Conservation (phyloP, 768 basidiomycete species). For the Termitomyces sp. region DNA sequence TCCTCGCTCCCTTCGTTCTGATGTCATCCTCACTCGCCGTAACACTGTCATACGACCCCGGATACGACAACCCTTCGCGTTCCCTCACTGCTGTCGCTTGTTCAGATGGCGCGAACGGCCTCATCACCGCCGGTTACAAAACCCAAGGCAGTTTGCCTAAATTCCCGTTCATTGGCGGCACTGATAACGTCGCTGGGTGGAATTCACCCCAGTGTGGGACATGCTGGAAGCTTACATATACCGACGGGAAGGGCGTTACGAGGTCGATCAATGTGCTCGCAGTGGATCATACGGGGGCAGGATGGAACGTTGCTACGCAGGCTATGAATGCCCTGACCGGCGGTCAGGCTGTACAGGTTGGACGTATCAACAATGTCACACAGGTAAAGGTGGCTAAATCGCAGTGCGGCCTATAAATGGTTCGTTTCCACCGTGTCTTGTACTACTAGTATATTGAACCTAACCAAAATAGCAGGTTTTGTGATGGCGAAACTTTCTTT, state of each 20-base stretch:
- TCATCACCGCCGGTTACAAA: conserved; percentile 35
- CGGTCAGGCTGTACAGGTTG: conserved; percentile 24
- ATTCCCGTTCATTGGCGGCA: conserved; percentile 56
- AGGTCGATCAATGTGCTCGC: conserved; percentile 43
- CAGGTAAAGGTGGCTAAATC: conserved; percentile 20
- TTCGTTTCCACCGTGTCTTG: background rate
- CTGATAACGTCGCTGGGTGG: conserved; percentile 41
- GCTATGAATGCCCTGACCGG: conserved; percentile 36
- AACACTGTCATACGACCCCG: conserved; percentile 34
- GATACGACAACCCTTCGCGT: conserved; percentile 36
- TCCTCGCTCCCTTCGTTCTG: conserved; percentile 15
- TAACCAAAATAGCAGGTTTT: background rate
- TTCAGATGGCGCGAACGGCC: conserved; percentile 46
- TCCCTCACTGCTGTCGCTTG: conserved; percentile 43
- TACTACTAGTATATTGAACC: background rate
- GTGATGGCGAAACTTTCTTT: background rate
- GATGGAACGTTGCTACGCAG: conserved; percentile 26
- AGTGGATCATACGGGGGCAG: conserved; percentile 34
- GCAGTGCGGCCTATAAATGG: conserved; percentile 23
- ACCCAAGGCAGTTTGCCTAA: conserved; percentile 46
- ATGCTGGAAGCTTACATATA: conserved; percentile 54
- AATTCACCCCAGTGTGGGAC: conserved; percentile 48
- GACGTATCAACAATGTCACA: conserved; percentile 22
- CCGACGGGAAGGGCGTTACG: conserved; percentile 19
- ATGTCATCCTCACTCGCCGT: conserved; percentile 10